These are phyloP conservation scores for Crepidotus variabilis DNA, from an alignment of 768 basidiomycete species.

Conservation along the genomic window DNA sequence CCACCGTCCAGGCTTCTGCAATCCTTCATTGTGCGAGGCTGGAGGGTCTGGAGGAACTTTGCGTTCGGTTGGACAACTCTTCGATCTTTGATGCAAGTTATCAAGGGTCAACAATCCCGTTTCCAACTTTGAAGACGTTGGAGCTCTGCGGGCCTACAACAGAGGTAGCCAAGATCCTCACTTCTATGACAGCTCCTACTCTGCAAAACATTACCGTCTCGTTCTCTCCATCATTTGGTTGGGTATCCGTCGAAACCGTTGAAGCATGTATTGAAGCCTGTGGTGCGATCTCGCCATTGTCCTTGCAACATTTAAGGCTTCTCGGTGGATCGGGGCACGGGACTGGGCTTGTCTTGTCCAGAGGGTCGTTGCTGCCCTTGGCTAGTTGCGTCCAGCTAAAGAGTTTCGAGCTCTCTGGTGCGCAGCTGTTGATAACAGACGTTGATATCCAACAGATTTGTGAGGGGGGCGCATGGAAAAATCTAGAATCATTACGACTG, in stretches of 20 bases:
- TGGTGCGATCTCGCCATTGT: not conserved
- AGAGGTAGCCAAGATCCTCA: not conserved
- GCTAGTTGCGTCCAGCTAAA: slow-evolving; percentile 1
- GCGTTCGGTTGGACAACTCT: not conserved
- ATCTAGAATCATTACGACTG: slow-evolving; percentile 4
- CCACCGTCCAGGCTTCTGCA: not conserved
- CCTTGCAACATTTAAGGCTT: not conserved
- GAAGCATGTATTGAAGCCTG: slow-evolving; percentile 1
- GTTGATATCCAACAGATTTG: slow-evolving; percentile 5
- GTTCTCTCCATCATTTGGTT: not conserved
- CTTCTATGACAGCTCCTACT: not conserved
- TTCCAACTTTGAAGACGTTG: not conserved
- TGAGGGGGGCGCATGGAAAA: slow-evolving; percentile 4
- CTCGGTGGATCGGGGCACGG: not conserved
- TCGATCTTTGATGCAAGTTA: not conserved
- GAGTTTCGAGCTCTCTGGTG: not conserved
- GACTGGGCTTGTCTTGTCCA: not conserved
- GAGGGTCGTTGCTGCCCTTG: slow-evolving; percentile 1
- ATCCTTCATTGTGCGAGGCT: not conserved
- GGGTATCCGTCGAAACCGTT: not conserved
- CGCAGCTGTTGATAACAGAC: slow-evolving; percentile 4
- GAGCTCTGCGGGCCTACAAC: not conserved
- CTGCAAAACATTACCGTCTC: not conserved
- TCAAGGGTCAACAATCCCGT: not conserved
- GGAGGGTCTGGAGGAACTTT: not conserved